Evolutionary conservation across 108 stramenopile genomes (phyloP), one percentile per base, ranked within the genome.

Genomic region (Aurantiochytrium sp.): DNA sequence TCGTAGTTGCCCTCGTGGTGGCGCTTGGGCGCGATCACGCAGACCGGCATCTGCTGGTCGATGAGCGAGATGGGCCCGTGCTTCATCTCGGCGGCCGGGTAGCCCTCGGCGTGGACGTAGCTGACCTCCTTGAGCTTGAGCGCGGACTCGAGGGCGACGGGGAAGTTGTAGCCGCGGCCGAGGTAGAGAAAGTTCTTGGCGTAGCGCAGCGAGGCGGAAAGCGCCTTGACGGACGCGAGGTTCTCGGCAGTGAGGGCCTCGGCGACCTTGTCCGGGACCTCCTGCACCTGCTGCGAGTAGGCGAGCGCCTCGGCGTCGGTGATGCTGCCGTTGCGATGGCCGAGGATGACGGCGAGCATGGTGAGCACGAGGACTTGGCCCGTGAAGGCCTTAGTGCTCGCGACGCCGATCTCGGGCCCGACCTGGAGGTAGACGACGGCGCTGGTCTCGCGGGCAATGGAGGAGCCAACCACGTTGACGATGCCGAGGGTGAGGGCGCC

Each of bases 61-160:
- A 98, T 96, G 53, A 98, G 90, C 6, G 97, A 96, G 87, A 98
- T 97, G 24, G 97, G 97, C 2, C 97, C 99, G 91, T 99, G 99
- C 93, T 99, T 99, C 86, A 99, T 88, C 32, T 98, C 99, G 30
- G 98, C 98, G 37, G 98, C 99, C 55, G 95, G 96, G 93, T 98
- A 98, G 0, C 96, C 99, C 92, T 99, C 98, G n/a, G 99, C 99
- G 89, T 99, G 98, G 12, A 99, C 86, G 89, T 99, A 99, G 88
- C 96, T 95, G 95, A 97, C 97, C 92, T 99, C 99, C 90, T 99
- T 99, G 86, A 99, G 96, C 92, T 99, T 99, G 45, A 99, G 91
- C 12, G 99, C 97, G 4, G 97, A 98, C 91, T 99, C 97, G 85
- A 91, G 88, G 4, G 98, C 96, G 41, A 98, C 96, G 22, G 98